phyloP scores from a whole-genome alignment of 108 stramenopile genomes.

The Skeletonema tropicum region DNA sequence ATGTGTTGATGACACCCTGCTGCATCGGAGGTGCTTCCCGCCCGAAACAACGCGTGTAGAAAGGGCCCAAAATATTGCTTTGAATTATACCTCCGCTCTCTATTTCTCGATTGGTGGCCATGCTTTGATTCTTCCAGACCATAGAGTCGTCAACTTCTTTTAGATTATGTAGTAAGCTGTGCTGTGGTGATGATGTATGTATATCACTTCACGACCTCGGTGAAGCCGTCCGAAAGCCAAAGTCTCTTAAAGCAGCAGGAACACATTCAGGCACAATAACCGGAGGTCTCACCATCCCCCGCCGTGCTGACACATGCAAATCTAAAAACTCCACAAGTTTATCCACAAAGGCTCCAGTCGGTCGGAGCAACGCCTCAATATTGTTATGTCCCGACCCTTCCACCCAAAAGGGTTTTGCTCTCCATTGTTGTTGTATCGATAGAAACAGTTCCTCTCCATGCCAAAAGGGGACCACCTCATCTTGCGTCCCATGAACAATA shows the following conservation, averaged over 20 bases:
- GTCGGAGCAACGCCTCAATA: constrained; percentile 86
- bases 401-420: constrained; percentile 92
- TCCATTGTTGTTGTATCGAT: constrained; percentile 82
- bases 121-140: too few relatives aligned
- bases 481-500: constrained; percentile 93
- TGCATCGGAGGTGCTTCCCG: too few relatives aligned
- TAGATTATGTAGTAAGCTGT: too few relatives aligned
- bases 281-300: constrained; percentile 66
- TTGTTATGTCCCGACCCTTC: constrained; percentile 93
- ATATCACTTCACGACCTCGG: background rate
- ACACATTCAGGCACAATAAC: constrained; percentile 77
- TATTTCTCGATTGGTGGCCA: too few relatives aligned
- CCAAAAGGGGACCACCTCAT: constrained; percentile 96
- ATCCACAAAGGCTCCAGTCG: constrained; percentile 81
- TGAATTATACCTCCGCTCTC: too few relatives aligned
- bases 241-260: constrained; percentile 34
- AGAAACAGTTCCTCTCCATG: constrained; percentile 94
- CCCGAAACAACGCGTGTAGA: too few relatives aligned
- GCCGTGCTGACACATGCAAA: constrained; percentile 77
- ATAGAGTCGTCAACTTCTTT: too few relatives aligned
- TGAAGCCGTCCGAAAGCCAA: constrained; percentile 18
- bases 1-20: too few relatives aligned
- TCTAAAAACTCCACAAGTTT: constrained; percentile 86
- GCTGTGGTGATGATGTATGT: too few relatives aligned
- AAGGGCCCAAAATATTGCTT: too few relatives aligned